Evolutionary conservation across 371 early-diverging fungal genomes (phyloP).

Genomic region (Coemansia sp.): DNA sequence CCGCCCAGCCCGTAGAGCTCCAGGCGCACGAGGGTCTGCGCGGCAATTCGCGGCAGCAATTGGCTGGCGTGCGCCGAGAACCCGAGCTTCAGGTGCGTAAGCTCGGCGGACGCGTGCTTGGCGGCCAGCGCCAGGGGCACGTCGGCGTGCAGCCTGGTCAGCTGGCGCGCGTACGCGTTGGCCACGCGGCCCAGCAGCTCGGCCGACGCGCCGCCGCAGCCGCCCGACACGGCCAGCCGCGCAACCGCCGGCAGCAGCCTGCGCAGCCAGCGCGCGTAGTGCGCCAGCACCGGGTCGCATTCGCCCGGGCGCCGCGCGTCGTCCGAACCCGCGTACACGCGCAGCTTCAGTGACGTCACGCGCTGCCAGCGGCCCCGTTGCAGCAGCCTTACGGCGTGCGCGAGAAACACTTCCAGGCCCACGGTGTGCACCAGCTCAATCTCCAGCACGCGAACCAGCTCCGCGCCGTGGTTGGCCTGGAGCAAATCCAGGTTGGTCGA

Average conservation of each 20-base stretch:
- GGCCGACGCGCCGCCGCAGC: too few species aligned
- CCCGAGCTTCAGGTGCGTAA: constrained; percentile 1
- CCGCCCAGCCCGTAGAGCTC: not conserved
- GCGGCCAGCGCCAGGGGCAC: not conserved
- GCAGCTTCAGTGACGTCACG: not conserved
- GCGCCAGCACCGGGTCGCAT: too few species aligned
- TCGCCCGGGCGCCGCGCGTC: too few species aligned
- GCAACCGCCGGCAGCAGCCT: too few species aligned
- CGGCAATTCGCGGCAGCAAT: not conserved
- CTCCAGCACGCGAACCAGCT: not conserved
- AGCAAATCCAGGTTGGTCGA: constrained; percentile 4
- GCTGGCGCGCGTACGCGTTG: too few species aligned
- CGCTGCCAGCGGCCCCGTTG: not conserved
- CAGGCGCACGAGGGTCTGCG: not conserved
- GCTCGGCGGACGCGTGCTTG: not conserved
- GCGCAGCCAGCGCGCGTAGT: too few species aligned
- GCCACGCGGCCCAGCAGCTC: too few species aligned
- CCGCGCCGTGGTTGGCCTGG: not conserved
- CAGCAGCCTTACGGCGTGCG: not conserved
- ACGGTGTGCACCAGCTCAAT: constrained; percentile 8
- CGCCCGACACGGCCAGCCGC: too few species aligned
- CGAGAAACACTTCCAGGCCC: not conserved
- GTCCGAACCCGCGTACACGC: not conserved
- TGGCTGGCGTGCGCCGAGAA: not conserved
- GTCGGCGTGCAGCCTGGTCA: too few species aligned